A percentile compares a stretch with the other conserved stretches of the same genome.
These are phyloP conservation scores for Conticribra guillardii DNA, from an alignment of 108 stramenopile species.

Conservation along the genomic window DNA sequence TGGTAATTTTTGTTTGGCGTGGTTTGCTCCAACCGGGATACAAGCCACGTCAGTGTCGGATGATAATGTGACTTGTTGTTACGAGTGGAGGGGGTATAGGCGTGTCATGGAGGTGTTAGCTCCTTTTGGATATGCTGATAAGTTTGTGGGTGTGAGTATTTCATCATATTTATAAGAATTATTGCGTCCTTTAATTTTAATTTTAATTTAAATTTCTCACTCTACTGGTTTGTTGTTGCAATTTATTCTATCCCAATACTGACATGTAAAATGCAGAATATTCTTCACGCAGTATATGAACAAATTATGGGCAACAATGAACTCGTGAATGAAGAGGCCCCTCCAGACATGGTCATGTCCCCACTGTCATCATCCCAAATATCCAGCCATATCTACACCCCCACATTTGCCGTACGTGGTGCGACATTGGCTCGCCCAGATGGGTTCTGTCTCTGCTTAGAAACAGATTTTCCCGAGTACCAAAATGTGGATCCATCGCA, in stretches of 20 bases:
- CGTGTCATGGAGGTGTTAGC: constrained; percentile 64
- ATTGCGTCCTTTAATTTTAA: too few relatives aligned
- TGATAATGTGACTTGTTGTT: constrained; percentile 31
- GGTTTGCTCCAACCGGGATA: constrained; percentile 83
- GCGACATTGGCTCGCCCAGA: constrained; percentile 76
- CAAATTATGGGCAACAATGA: too few relatives aligned
- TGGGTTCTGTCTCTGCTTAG: constrained; percentile 79
- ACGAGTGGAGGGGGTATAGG: constrained; percentile 74
- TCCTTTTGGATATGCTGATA: constrained; percentile 71
- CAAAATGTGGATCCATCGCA: neutral
- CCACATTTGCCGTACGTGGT: constrained; percentile 79
- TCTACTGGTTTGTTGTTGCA: too few relatives aligned
- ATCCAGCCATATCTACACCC: constrained; percentile 27
- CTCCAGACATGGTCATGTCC: too few relatives aligned
- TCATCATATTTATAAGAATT: too few relatives aligned
- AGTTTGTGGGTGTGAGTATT: constrained; percentile 54
- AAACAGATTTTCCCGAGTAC: constrained; percentile 37
- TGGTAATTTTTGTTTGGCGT: constrained; percentile 79
- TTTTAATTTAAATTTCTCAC: too few relatives aligned
- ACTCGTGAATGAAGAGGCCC: too few relatives aligned
- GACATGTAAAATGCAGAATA: too few relatives aligned
- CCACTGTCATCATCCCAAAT: constrained; percentile 1
- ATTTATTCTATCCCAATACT: too few relatives aligned
- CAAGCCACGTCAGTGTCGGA: constrained; percentile 44
- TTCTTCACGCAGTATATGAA: too few relatives aligned